A percentile compares a stretch with the other conserved stretches of the same genome.
phyloP scores from a whole-genome alignment of 2,329 filamentous ascomycete species.

The Bipolaris bicolor region DNA sequence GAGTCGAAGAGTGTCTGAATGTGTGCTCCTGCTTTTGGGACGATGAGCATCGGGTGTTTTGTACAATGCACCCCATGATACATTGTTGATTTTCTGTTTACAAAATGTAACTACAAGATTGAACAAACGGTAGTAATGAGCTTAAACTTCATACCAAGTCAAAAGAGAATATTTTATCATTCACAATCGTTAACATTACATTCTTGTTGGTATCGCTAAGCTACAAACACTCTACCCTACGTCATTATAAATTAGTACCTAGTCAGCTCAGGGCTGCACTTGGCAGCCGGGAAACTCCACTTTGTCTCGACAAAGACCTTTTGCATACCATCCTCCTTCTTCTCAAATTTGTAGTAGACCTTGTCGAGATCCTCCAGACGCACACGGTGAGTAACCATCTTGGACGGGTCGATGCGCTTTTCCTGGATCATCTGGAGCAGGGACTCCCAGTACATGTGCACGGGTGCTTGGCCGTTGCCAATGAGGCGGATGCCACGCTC shows the following conservation, averaged over 20 bases:
- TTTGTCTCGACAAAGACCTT: slow-evolving; percentile 75
- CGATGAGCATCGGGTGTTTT: background rate
- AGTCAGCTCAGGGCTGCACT: slow-evolving; percentile 60
- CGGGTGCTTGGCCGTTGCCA: slow-evolving; percentile 71
- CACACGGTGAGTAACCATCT: slow-evolving; percentile 83
- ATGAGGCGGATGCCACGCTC: slow-evolving; percentile 83
- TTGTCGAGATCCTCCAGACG: slow-evolving; percentile 57
- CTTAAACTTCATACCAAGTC: too few species aligned
- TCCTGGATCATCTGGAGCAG: slow-evolving; percentile 71
- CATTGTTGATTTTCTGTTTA: too few species aligned
- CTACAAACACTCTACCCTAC: slow-evolving; percentile 1
- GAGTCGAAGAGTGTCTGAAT: background rate
- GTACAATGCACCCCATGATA: too few species aligned
- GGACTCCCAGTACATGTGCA: slow-evolving; percentile 83
- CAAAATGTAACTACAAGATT: too few species aligned
- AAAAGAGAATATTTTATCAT: background rate
- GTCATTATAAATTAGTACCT: slow-evolving; percentile 39
- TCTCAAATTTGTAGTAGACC: slow-evolving; percentile 69
- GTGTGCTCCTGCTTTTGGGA: background rate
- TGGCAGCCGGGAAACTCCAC: slow-evolving; percentile 59
- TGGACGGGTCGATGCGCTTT: slow-evolving; percentile 73
- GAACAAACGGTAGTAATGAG: too few species aligned
- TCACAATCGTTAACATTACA: background rate
- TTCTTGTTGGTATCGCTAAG: slow-evolving; percentile 7
- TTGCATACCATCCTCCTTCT: slow-evolving; percentile 75